Evolutionary conservation across 129 eudicot genomes (phyloP), one percentile per base, ranked within the genome.

Genomic region (Cynara cardunculus): DNA sequence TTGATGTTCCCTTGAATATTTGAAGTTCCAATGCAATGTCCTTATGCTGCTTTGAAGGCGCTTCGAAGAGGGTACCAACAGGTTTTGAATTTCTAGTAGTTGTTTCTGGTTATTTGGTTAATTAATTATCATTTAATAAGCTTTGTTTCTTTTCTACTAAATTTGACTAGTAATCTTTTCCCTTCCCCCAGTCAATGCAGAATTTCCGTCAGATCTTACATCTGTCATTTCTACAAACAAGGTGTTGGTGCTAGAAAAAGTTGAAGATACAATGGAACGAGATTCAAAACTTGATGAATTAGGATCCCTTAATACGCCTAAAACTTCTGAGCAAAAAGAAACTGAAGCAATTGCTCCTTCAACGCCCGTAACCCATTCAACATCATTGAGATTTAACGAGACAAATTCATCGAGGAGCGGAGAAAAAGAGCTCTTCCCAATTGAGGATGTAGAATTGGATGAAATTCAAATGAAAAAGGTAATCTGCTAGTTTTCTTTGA

Each of bases 271-370:
- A 4, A 39, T 32, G 4, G 81, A 46, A 32, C n/a, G 84, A 30
- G 78, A 69, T 80, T 69, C 41, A 28, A 78, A 35, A 71, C 25
- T 13, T 59, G 85, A 76, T 46, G 82, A 67, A 3, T 24, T 76
- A 13, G 80, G 53, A 75, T 78, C 84, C 24, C 49, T 80, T 12
- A 16, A 7, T 1, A 26, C 71, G 24, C 21, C 21, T 59, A 73
- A 77, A 62, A 28, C 69, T 32, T 68, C 61, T 16, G 76, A 41
- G 78, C 71, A 72, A 68, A 78, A 8, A 19, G 89, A 86, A 76
- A 81, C 69, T 31, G 89, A 70, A 78, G 67, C 72, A 53, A 77
- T 88, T 72, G 89, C 93, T 78, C 97, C 95, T 21, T 82, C 80
- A 61, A 87, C 95, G 7, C 95, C 93, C n/a, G 77, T 79, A 59